Evolutionary conservation across 768 basidiomycete genomes (phyloP), one percentile per base, ranked within the genome.

Genomic region (Saitozyma sp.): DNA sequence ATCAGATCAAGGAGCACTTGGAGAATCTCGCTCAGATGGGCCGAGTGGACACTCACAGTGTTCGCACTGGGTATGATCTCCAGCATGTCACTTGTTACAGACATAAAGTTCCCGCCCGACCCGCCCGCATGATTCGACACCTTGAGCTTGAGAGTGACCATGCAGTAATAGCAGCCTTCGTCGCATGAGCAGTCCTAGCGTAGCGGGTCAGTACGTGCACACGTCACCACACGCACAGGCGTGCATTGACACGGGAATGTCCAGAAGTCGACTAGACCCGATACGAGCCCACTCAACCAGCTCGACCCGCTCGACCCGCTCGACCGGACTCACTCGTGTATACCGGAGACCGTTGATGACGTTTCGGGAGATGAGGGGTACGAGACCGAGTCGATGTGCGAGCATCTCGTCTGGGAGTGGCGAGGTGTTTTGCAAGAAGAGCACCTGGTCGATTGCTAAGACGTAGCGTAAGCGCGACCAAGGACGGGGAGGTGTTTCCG

Each of bases 341-440:
- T 78, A 80, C 58, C 79, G 74, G 78, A 98, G 89, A 19, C 86
- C 90, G 73, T 92, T 90, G 64, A 92, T 91, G 69, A 92, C 94
- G 67, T 90, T 90, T 45, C 86, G 83, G 79, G 91, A 94, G 55
- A 88, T 83, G 20, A 99, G 83, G 8, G 96, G 96, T 38, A 99
- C 84, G 86, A 96, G 89, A 20, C 96, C 96, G 39, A 99, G 83
- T 55, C 96, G 86, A 79, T 99, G 96, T 0, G 93, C 91, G 64
- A 99, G 89, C 82, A 93, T 96, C 81, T 99, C 96, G 80, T 99
- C 96, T 2, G 94, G 91, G 19, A 99, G 82, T 4, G 96, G 94
- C 1, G 91, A 87, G 6, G 92, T 92, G 78, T 99, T 99, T 59
- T 85, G 85, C 62, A 89, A 85, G 66, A 98, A 89, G 79, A 92